These are phyloP conservation scores for Talinum fruticosum DNA, from an alignment of 148 eudicot genomes.

Conservation along the genomic window DNA sequence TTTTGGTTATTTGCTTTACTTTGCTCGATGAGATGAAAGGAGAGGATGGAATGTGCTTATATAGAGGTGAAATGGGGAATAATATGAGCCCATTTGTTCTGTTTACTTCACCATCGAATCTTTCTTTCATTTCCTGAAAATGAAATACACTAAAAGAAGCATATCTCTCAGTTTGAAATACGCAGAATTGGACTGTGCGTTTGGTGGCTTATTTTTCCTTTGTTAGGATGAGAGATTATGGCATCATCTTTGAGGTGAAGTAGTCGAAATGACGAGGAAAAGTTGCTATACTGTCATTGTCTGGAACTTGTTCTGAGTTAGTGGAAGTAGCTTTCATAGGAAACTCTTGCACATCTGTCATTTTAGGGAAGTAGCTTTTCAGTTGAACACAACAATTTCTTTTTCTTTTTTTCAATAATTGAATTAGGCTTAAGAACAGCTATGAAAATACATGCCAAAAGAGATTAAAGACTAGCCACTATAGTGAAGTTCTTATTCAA, in stretches of 20 bases:
- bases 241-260: background rate
- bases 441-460: too few species aligned
- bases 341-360: background rate
- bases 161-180: background rate
- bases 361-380: too few species aligned
- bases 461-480: too few species aligned
- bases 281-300: background rate
- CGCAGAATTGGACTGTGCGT: constrained; percentile 11
- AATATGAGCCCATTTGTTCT: background rate
- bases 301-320: constrained; percentile 15
- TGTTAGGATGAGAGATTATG: background rate
- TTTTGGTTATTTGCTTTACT: background rate
- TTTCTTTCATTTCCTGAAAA: constrained; percentile 3
- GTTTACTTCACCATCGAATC: constrained; percentile 12
- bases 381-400: too few species aligned
- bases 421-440: too few species aligned
- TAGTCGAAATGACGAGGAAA: background rate
- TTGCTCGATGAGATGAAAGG: constrained; percentile 9
- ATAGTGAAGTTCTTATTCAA: too few species aligned
- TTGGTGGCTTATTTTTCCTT: background rate
- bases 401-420: too few species aligned
- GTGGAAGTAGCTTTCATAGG: background rate
- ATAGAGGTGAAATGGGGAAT: constrained; percentile 20
- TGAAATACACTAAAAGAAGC: background rate
- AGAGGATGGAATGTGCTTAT: constrained; percentile 14